phyloP scores from a whole-genome alignment of 371 early-diverging fungal genomes.

The Mucor sp. region DNA sequence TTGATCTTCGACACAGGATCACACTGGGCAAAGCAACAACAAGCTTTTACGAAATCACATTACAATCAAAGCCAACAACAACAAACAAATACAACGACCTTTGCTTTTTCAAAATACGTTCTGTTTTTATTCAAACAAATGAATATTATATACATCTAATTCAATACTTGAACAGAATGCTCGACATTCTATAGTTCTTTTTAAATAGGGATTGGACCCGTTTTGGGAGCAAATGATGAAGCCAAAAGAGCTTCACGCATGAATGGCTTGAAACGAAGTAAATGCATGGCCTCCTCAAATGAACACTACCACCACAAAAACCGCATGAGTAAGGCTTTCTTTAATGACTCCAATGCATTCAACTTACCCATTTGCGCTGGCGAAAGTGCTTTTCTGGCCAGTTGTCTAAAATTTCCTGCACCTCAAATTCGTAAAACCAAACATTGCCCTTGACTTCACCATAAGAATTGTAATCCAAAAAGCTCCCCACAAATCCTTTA shows the following conservation, averaged over 20 bases:
- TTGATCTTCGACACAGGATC: no score
- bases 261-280: constrained; percentile 49
- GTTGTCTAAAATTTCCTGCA: constrained; percentile 45
- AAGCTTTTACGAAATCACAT: no score
- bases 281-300: constrained; percentile 56
- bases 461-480: constrained; percentile 45
- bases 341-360: not conserved
- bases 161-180: not conserved
- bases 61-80: no score
- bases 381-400: constrained; percentile 63
- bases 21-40: no score
- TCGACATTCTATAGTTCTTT: not conserved
- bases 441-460: constrained; percentile 52
- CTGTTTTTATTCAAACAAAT: not conserved
- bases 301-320: constrained; percentile 33
- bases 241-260: constrained; percentile 54
- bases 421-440: constrained; percentile 61
- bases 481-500: constrained; percentile 47
- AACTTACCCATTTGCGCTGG: constrained; percentile 58
- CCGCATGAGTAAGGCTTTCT: not conserved
- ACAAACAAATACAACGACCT: no score
- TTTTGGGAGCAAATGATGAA: constrained; percentile 39
- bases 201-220: not conserved
- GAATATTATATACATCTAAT: not conserved
- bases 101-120: no score